Base-by-base conservation (phyloP, 257 asterid genomes). In the Leptodermis oblonga region DNA sequence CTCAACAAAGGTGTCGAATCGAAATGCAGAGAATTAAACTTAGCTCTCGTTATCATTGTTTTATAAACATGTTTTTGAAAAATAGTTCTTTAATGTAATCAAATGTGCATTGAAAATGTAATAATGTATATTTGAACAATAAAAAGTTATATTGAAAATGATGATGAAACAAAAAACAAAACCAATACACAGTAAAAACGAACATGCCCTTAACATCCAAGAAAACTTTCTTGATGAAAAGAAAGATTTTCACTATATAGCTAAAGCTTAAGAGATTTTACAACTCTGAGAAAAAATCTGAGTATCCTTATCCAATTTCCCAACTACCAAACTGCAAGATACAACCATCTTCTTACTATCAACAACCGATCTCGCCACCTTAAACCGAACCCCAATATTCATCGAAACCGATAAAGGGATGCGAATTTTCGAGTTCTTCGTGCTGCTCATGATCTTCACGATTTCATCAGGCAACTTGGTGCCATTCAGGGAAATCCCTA, bases 391-490 rank as follows among this genome's bases (percentile, higher is more conserved):
- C 1, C 39, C 20, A 53, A 70, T 46, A 45, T 45, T 34, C 46
- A 70, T 60, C 7, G 68, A 59, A 0, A 60, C 42, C 3, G 26
- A 43, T 46, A 70, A 60, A 20, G 74, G 65, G n/a, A 46, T 70
- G 37, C 11, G n/a, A 18, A 3, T 30, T 61, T 51, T 55, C 18
- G 56, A 48, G n/a, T n/a, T n/a, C 18, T 41, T 39, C 4, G 4
- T 59, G 1, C 36, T 11, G 65, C 70, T 76, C 72, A 74, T 80
- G 77, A 39, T 54, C 15, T 1, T 55, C 11, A 5, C 22, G 39
- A 37, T 15, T 49, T 49, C 78, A 14, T 31, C 30, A 31, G 71
- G 70, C 65, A 67, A 65, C 3, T 33, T 75, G n/a, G 75, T 41
- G 1, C 75, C 67, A 69, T 31, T 41, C 25, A 69, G 2, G 5